Conservation (phyloP, 768 basidiomycete genomes). For the Mycena maculata region DNA sequence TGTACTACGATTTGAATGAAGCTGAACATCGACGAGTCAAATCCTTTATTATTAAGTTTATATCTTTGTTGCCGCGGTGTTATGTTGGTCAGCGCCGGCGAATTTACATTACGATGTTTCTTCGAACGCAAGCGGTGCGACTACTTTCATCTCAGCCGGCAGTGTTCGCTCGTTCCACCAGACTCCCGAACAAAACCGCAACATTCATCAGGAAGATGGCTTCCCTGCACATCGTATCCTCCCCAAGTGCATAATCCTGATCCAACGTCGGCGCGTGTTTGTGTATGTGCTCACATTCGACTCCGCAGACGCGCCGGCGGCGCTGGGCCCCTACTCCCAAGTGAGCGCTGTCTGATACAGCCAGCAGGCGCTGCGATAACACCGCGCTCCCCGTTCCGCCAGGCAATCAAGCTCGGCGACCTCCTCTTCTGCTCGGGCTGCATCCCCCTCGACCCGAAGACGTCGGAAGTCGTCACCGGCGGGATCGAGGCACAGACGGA, state of each 20-base stretch:
- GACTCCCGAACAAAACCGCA: not conserved
- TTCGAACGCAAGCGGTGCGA: slow-evolving; percentile 11
- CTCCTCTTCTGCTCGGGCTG: slow-evolving; percentile 92
- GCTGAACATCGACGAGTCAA: too few relatives aligned
- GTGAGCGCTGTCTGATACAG: not conserved
- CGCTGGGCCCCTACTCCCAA: slow-evolving; percentile 90
- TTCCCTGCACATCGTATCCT: slow-evolving; percentile 53
- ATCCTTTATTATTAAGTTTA: too few relatives aligned
- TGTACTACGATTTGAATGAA: not conserved
- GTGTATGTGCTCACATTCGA: not conserved
- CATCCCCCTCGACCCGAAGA: slow-evolving; percentile 82
- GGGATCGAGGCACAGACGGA: slow-evolving; percentile 84
- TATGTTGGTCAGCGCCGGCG: too few relatives aligned
- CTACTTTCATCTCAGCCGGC: not conserved
- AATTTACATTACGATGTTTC: not conserved
- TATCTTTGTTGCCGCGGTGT: too few relatives aligned
- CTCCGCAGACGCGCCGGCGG: slow-evolving; percentile 77
- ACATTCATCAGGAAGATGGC: slow-evolving; percentile 44
- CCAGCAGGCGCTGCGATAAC: not conserved
- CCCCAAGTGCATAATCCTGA: slow-evolving; percentile 54
- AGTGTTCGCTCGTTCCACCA: not conserved
- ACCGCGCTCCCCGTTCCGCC: not conserved
- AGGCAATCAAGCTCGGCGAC: slow-evolving; percentile 82
- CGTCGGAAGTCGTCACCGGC: slow-evolving; percentile 75
- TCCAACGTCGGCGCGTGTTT: not conserved